phyloP scores from a whole-genome alignment of 129 eudicot species.

The Chrysanthemum seticuspe region DNA sequence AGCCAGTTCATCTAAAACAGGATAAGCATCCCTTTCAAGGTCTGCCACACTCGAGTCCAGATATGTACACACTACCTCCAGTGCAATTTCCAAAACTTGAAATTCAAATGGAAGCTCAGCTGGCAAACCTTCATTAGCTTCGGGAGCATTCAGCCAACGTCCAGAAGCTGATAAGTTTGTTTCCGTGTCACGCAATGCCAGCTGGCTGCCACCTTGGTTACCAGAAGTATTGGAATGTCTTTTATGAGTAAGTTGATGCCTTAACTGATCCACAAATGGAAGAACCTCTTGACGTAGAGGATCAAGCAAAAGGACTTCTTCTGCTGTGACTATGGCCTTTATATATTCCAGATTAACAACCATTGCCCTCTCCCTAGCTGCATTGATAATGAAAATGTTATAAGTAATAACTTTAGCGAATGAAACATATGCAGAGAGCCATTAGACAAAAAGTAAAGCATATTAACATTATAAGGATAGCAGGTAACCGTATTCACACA shows the following conservation, averaged over 20 bases:
- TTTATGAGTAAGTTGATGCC: conserved; percentile 70
- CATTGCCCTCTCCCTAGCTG: conserved; percentile 99
- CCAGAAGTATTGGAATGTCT: conserved; percentile 27
- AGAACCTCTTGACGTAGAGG: conserved; percentile 96
- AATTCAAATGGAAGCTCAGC: conserved; percentile 97
- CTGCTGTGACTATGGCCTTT: conserved; percentile 95
- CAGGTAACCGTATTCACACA: background rate
- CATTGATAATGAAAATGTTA: conserved; percentile 8
- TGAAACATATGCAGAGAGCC: background rate
- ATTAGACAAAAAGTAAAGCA: background rate
- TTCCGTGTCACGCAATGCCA: conserved; percentile 48
- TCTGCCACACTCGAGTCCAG: conserved; percentile 83
- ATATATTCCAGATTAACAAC: conserved; percentile 92
- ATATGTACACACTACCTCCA: conserved; percentile 87
- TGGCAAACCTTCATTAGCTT: conserved; percentile 67
- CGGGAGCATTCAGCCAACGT: conserved; percentile 59
- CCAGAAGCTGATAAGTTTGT: conserved; percentile 56
- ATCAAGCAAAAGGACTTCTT: conserved; percentile 94
- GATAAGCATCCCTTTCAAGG: conserved; percentile 92
- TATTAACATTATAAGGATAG: too few relatives aligned
- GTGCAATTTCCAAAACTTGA: conserved; percentile 89
- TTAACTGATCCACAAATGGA: conserved; percentile 94
- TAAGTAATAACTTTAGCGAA: background rate
- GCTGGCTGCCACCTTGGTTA: conserved; percentile 30
- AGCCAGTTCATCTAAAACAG: conserved; percentile 93